Base-by-base conservation (phyloP, 441 rosid species). In the Metrosideros polymorpha region DNA sequence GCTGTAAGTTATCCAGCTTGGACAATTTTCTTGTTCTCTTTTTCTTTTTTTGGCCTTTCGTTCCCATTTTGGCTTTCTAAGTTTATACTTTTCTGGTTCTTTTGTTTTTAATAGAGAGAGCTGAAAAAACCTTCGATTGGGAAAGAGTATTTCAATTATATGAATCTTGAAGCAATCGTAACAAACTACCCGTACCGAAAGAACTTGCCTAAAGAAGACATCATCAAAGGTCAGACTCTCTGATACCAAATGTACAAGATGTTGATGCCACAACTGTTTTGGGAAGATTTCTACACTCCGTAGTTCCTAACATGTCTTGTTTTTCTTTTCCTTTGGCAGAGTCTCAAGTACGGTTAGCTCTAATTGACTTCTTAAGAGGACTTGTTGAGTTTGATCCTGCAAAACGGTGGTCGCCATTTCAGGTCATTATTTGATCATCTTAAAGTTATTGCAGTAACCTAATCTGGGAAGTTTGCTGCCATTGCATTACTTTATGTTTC, bases 401-500 rank as follows among this genome's bases (percentile, higher is more conserved):
- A 75, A 97, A 97, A 92, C 95, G 99, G 87, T 98, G 99, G 99
- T 97, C 99, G 50, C 99, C 99, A 88, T 94, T 93, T 90, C 99
- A 98, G 99, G 99, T 95, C 43, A n/a, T 51, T 90, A 88, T 87
- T 87, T 85, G 85, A 53, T 88, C 90, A 84, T 63, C 86, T 35
- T 66, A 55, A 47, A 86, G 50, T 50, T 13, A 25, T 55, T 85
- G 25, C 66, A 71, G n/a, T 42, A 71, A 39, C 49, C 79, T 71
- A 47, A 39, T 71, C 14, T 71, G 47, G 17, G 27, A 50, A 83
- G 57, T 83, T 54, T 83, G 84, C 84, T 50, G 22, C 57, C 84
- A 52, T 83, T 83, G 25, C 43, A 32, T 83, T 50, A 52, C 52
- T 50, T 50, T 83, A 32, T 17, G n/a, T 47, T 71, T 71, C 79